Conservation (phyloP, 306 rosid genomes). For the Begonia fuchsioides region DNA sequence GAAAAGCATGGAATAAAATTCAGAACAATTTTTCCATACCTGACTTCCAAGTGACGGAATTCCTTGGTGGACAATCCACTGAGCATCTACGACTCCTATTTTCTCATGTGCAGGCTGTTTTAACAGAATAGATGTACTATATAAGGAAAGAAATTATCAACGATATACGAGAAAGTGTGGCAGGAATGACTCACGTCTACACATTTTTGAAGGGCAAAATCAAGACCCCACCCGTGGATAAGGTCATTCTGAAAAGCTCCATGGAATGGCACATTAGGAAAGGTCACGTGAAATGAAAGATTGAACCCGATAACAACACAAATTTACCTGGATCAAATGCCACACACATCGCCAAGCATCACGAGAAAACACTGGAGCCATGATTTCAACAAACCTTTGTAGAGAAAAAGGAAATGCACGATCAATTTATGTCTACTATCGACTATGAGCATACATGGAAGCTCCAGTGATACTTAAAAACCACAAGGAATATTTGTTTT, state of each 20-base stretch:
- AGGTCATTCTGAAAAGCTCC: conserved; percentile 68
- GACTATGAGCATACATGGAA: no score
- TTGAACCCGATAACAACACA: not conserved
- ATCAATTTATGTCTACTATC: not conserved
- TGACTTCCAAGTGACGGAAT: conserved; percentile 89
- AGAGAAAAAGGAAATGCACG: conserved; percentile 1
- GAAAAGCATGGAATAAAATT: no score
- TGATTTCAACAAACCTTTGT: conserved; percentile 84
- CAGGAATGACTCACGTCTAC: conserved; percentile 52
- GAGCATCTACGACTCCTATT: conserved; percentile 95
- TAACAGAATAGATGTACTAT: conserved; percentile 1
- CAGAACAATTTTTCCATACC: conserved; percentile 21
- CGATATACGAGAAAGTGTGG: conserved; percentile 3
- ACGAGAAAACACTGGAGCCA: conserved; percentile 97
- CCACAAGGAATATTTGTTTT: not conserved
- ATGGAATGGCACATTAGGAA: conserved; percentile 3
- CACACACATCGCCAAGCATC: conserved; percentile 99
- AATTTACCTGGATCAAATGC: conserved; percentile 91
- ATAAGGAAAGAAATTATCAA: not conserved
- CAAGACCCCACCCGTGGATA: conserved; percentile 99
- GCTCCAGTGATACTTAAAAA: not conserved
- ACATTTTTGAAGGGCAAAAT: conserved; percentile 83
- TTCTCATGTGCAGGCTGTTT: conserved; percentile 93
- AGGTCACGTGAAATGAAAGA: conserved; percentile 4
- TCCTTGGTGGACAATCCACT: conserved; percentile 87